Conservation (phyloP, 495 filamentous ascomycete genomes). For the Stereocaulon alpinum region DNA sequence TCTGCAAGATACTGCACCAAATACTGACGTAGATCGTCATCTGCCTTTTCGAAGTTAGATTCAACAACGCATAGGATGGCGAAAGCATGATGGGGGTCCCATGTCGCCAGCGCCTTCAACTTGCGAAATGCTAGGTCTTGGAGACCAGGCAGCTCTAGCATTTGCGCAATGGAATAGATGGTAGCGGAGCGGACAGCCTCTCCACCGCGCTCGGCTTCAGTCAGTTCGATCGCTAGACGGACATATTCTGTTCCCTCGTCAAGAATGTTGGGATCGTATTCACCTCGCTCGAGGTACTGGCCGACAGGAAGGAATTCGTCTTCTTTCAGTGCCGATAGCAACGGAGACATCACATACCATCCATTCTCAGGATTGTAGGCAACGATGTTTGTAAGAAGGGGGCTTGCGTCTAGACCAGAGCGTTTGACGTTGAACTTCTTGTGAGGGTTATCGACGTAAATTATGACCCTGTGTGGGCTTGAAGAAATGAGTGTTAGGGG, state of each 20-base stretch:
- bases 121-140: slow-evolving; percentile 17
- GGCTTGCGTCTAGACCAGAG: slow-evolving; percentile 1
- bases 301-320: slow-evolving; percentile 12
- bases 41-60: neutral
- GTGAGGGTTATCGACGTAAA: slow-evolving; percentile 19
- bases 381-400: neutral
- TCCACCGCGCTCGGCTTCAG: neutral
- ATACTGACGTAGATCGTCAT: slow-evolving; percentile 2
- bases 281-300: slow-evolving; percentile 14
- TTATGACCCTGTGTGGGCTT: slow-evolving; percentile 7
- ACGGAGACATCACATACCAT: slow-evolving; percentile 16
- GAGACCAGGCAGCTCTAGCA: slow-evolving; percentile 16
- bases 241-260: slow-evolving; percentile 13
- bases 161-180: slow-evolving; percentile 6
- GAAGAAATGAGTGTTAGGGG: neutral
- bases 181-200: slow-evolving; percentile 11
- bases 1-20: slow-evolving; percentile 9
- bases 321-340: slow-evolving; percentile 3
- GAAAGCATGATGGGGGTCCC: neutral
- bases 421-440: slow-evolving; percentile 3
- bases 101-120: slow-evolving; percentile 11
- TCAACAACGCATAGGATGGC: slow-evolving; percentile 5
- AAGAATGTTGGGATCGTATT: slow-evolving; percentile 15
- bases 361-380: neutral
- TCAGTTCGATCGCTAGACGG: slow-evolving; percentile 1